Base-by-base conservation (phyloP, 2,329 filamentous ascomycete genomes). In the Colletotrichum navitas region DNA sequence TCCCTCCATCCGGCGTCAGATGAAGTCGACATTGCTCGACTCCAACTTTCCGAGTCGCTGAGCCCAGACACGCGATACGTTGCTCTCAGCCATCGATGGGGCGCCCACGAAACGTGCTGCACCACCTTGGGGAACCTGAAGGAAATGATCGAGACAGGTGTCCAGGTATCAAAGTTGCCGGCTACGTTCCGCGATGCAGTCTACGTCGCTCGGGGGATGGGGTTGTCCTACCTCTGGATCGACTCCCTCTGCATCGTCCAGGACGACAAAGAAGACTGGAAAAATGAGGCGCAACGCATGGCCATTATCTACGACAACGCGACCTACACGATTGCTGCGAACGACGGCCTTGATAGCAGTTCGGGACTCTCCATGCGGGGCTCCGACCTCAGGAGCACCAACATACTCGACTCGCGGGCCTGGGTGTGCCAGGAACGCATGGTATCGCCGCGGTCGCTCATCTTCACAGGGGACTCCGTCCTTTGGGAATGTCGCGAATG, bases 351-450 rank as follows among this genome's bases (percentile, higher is more conserved):
- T 1, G 45, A 47, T 11, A 61, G 55, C 29, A 18, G 52, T 16
- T 36, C 54, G 3, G 63, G 63, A 0, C 55, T 66, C 21, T 3
- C 0, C 14, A 21, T 41, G 45, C 0, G 26, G 12, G 32, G 36
- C 24, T 24, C 63, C 11, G 16, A 21, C 14, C n/a, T 26, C 10
- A 41, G 54, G 2, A 4, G 34, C 5, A 18, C 21, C 2, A 56
- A 56, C 18, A 3, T 51, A 6, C 36, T 66, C 11, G 47, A 51
- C 6, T 62, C 56, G 24, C 26, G 64, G 10, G 64, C 64, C 24
- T 67, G 64, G 64, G 64, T 67, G 6, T 67, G 56, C 16, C 56
- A 67, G 32, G 64, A 67, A 14, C 5, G 49, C 6, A 62, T 67
- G 64, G 14, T 67, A 2, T 60, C 64, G 11, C 56, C 56, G 0